Evolutionary conservation across 768 basidiomycete species (phyloP).

Genomic region (Leccinum olivaceopallidum): DNA sequence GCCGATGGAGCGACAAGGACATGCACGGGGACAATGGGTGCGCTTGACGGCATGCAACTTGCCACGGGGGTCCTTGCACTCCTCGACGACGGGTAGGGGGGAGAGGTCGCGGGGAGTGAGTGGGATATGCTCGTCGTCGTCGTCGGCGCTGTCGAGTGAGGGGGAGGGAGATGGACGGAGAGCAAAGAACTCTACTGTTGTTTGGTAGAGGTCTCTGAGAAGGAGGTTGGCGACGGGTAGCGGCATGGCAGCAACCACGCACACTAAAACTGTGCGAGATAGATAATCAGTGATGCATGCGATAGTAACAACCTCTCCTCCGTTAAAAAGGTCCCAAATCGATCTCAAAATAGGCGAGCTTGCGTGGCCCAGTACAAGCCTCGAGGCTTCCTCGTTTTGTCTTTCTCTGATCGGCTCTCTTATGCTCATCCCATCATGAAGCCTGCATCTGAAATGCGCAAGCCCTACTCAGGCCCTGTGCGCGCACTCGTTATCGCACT

Average conservation of each 20-base stretch:
- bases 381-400: constrained; percentile 18
- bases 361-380: constrained; percentile 22
- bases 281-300: constrained; percentile 39
- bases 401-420: background rate
- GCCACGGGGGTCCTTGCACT: constrained; percentile 35
- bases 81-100: constrained; percentile 42
- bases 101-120: constrained; percentile 34
- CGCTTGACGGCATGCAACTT: constrained; percentile 40
- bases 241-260: constrained; percentile 31
- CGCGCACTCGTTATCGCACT: constrained; percentile 76
- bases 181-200: constrained; percentile 60
- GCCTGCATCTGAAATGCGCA: constrained; percentile 61
- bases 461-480: constrained; percentile 65
- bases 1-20: constrained; percentile 33
- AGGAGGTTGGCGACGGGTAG: constrained; percentile 47
- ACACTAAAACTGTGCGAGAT: constrained; percentile 21
- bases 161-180: constrained; percentile 31
- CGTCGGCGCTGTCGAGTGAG: constrained; percentile 31
- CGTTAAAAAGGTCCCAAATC: too few species aligned
- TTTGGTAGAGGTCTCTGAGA: constrained; percentile 50
- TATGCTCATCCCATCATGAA: constrained; percentile 29
- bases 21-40: constrained; percentile 32
- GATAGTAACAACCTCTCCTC: constrained; percentile 5
- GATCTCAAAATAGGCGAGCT: constrained; percentile 10
- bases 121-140: constrained; percentile 27